Evolutionary conservation across 495 filamentous ascomycete genomes (phyloP), one percentile per base, ranked within the genome.

Genomic region (Daldinia vernicosa): DNA sequence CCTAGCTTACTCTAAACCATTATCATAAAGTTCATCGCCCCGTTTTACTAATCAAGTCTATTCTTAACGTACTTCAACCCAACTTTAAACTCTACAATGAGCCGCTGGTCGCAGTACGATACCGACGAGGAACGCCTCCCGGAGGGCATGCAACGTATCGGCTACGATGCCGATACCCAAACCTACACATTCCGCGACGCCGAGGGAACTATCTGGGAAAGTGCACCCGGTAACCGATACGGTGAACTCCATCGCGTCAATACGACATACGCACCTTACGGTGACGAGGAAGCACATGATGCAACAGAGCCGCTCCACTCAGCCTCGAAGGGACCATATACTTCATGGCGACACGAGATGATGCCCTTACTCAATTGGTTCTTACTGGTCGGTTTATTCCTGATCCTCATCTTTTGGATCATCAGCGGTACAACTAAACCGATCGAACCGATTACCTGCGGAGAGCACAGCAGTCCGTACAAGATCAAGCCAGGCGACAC

Each of bases 101-200:
- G 76, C 51, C 80, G 80, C 69, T 83, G 80, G 78, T 76, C 81
- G 17, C 71, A 82, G 57, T 79, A 80, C 74, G 79, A 81, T 55
- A 76, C 80, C 55, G 85, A 87, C 69, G 82, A 82, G 19, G 77
- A 84, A 52, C 85, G 85, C 51, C 78, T 87, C 24, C 85, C 85
- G 37, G 79, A 82, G 40, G 84, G 84, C 74, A 84, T 87, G 82
- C 61, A 75, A 17, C 81, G 84, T 61, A 75, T 85, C 28, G 84
- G 81, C 70, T 87, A 87, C 76, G 85, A 87, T 70, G 84, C 84
- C 72, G 84, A 86, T 67, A 80, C 76, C 4, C 79, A 86, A 61
- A 75, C 71, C 22, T 86, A 87, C 77, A 83, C 80, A 11, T 87
- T 80, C 78, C 80, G 76, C 54, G 80, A 83, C 66, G 47, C 67